These are phyloP conservation scores for Russula sp. DNA, from an alignment of 768 basidiomycete species.

Conservation along the genomic window DNA sequence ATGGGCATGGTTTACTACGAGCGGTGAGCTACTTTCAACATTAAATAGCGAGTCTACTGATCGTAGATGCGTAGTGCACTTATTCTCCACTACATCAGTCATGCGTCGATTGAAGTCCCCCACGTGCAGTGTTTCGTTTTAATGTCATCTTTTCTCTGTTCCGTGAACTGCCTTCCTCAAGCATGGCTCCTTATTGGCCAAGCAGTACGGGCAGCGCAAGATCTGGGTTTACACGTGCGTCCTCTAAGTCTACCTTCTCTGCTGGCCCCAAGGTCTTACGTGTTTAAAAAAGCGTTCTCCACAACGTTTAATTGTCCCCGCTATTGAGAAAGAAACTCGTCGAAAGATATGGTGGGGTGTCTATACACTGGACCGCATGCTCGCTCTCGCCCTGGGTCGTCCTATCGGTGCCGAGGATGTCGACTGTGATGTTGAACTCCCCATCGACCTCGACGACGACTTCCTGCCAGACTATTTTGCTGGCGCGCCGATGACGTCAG, in stretches of 20 bases:
- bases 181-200: constrained; percentile 92
- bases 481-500: constrained; percentile 49
- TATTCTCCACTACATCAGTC: constrained; percentile 87
- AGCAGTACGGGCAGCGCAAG: constrained; percentile 83
- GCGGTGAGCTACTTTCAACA: constrained; percentile 42
- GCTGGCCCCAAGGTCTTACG: constrained; percentile 20
- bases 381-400: constrained; percentile 82
- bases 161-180: constrained; percentile 88
- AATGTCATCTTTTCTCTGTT: constrained; percentile 86
- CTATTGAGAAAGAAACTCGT: constrained; percentile 83
- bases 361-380: constrained; percentile 85
- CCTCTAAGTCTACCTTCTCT: constrained; percentile 2
- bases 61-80: constrained; percentile 52
- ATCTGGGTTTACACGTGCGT: constrained; percentile 86
- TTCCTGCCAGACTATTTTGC: constrained; percentile 62
- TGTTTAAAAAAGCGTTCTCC: constrained; percentile 60
- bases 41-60: not conserved
- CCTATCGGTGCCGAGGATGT: constrained; percentile 84
- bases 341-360: constrained; percentile 94
- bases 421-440: constrained; percentile 86
- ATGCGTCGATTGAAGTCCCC: constrained; percentile 73
- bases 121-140: constrained; percentile 90
- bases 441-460: constrained; percentile 79
- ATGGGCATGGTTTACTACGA: constrained; percentile 90
- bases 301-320: constrained; percentile 56